phyloP scores from a whole-genome alignment of 2,329 filamentous ascomycete species.

The Cadophora gregata region DNA sequence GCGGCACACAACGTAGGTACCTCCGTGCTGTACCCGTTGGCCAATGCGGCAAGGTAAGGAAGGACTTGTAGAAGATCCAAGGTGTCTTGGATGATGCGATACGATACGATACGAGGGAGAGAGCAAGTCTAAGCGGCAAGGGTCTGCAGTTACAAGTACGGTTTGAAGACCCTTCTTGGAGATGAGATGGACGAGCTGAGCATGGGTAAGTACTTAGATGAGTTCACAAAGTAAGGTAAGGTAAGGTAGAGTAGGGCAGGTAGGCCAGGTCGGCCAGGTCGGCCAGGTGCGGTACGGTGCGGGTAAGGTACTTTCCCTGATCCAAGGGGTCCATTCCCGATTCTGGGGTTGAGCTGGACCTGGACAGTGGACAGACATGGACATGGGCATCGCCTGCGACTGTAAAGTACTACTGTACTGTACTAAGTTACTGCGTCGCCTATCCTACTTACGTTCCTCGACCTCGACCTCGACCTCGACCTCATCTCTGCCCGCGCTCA shows the following conservation, averaged over 20 bases:
- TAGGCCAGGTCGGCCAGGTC: not conserved
- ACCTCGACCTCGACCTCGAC: not conserved
- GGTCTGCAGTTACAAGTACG: too few relatives aligned
- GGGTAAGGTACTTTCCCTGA: not conserved
- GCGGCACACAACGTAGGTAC: too few relatives aligned
- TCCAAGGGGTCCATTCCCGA: not conserved
- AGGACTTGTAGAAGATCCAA: too few relatives aligned
- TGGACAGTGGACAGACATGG: not conserved
- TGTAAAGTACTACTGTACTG: too few relatives aligned
- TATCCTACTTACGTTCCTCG: not conserved
- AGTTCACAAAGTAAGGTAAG: not conserved
- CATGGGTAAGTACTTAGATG: not conserved
- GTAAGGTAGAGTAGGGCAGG: not conserved
- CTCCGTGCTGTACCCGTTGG: too few relatives aligned
- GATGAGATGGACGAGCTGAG: too few relatives aligned
- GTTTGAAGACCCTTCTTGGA: too few relatives aligned
- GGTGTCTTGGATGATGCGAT: too few relatives aligned
- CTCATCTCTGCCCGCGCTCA: not conserved
- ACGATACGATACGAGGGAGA: too few relatives aligned
- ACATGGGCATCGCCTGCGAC: not conserved
- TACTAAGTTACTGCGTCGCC: too few relatives aligned
- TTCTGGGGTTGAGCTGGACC: not conserved
- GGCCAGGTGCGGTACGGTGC: not conserved
- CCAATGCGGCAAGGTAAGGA: too few relatives aligned
- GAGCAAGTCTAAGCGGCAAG: too few relatives aligned